A percentile compares a stretch with the other conserved stretches of the same genome.
phyloP scores from a whole-genome alignment of 768 basidiomycete species.

The Lentinula lateritia region DNA sequence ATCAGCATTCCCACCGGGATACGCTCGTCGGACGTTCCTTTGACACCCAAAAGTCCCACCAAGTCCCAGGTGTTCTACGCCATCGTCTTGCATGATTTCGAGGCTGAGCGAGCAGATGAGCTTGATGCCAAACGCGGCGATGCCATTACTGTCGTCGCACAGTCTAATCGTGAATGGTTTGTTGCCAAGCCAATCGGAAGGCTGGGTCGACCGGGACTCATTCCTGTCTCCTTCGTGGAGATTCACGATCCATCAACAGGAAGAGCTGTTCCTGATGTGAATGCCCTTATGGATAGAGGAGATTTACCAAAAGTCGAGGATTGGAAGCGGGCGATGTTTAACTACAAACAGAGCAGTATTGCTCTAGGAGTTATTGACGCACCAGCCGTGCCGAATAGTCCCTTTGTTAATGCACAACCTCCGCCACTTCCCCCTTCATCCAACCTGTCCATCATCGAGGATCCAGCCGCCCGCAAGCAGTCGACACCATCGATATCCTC shows the following conservation, averaged over 20 bases:
- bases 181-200: conserved; percentile 97
- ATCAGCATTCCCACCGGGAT: conserved; percentile 14
- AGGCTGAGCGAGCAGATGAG: conserved; percentile 94
- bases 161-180: conserved; percentile 99
- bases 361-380: conserved; percentile 87
- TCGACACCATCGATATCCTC: conserved; percentile 18
- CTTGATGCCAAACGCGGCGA: conserved; percentile 94
- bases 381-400: conserved; percentile 36
- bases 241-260: conserved; percentile 91
- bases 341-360: conserved; percentile 95
- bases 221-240: conserved; percentile 96
- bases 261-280: conserved; percentile 68
- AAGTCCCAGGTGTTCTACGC: conserved; percentile 81
- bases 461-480: conserved; percentile 23
- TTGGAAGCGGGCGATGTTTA: conserved; percentile 94
- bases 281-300: conserved; percentile 76
- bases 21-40: conserved; percentile 15
- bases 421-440: conserved; percentile 15
- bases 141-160: conserved; percentile 93
- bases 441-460: conserved; percentile 14
- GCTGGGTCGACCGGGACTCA: conserved; percentile 92
- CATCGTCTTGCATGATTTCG: conserved; percentile 91
- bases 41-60: conserved; percentile 27
- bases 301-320: conserved; percentile 96
- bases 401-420: conserved; percentile 23